phyloP scores from a whole-genome alignment of 1,139 yeast species.

The Candida labiduridarum region DNA sequence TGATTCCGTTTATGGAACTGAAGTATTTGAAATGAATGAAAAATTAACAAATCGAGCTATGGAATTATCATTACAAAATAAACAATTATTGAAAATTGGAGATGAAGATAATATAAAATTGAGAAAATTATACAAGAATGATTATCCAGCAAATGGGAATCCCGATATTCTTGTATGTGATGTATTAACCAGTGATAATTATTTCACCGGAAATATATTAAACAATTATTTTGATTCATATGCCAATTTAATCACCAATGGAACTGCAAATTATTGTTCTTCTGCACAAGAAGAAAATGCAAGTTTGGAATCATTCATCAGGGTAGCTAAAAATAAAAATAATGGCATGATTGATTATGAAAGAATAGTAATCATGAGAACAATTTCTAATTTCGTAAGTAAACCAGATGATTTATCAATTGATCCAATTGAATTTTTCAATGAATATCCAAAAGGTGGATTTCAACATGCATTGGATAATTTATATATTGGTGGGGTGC shows the following conservation, averaged over 20 bases:
- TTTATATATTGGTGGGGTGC: conserved; percentile 56
- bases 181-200: conserved; percentile 61
- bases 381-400: conserved; percentile 63
- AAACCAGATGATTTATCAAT: conserved; percentile 53
- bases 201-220: conserved; percentile 57
- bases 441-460: conserved; percentile 55
- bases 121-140: conserved; percentile 45
- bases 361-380: conserved; percentile 62
- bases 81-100: conserved; percentile 43
- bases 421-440: conserved; percentile 46
- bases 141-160: conserved; percentile 48
- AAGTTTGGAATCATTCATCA: conserved; percentile 59
- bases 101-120: conserved; percentile 43
- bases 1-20: conserved; percentile 60
- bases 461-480: conserved; percentile 51
- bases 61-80: conserved; percentile 47
- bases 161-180: conserved; percentile 61
- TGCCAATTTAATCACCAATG: conserved; percentile 56
- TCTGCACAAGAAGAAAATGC: conserved; percentile 75
- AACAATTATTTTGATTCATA: conserved; percentile 53
- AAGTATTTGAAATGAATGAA: conserved; percentile 64
- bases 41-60: conserved; percentile 61
- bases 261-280: conserved; percentile 60
- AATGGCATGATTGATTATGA: conserved; percentile 59
- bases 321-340: conserved; percentile 56